These are phyloP conservation scores for Globisporangium echinulatum DNA, from an alignment of 352 stramenopile species.

Conservation along the genomic window DNA sequence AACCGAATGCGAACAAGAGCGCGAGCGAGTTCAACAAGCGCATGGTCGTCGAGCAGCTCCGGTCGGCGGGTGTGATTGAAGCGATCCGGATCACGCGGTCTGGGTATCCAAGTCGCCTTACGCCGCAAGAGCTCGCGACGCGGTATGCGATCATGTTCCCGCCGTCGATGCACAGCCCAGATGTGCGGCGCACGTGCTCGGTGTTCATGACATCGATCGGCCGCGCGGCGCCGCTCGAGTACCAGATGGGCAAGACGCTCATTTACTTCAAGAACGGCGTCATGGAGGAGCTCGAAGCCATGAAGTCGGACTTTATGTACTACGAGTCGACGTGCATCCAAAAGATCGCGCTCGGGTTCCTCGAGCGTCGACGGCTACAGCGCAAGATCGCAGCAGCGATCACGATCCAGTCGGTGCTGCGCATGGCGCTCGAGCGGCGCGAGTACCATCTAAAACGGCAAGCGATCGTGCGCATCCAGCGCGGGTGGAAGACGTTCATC, in stretches of 20 bases:
- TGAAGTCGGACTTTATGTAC: slow-evolving; percentile 91
- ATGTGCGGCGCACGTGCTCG: slow-evolving; percentile 67
- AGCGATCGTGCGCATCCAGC: slow-evolving; percentile 69
- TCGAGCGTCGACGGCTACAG: slow-evolving; percentile 62
- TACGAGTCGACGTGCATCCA: slow-evolving; percentile 84
- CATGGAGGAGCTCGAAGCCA: slow-evolving; percentile 92
- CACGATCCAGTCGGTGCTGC: slow-evolving; percentile 73
- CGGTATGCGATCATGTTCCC: slow-evolving; percentile 88
- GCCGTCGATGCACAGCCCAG: slow-evolving; percentile 78
- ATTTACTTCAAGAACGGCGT: slow-evolving; percentile 95
- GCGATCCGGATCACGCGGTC: slow-evolving; percentile 90
- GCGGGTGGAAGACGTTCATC: slow-evolving; percentile 52
- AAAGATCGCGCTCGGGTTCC: slow-evolving; percentile 73
- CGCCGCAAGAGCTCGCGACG: slow-evolving; percentile 68
- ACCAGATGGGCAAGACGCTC: slow-evolving; percentile 91
- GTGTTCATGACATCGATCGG: slow-evolving; percentile 82
- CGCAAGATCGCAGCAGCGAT: slow-evolving; percentile 66
- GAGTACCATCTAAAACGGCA: slow-evolving; percentile 69
- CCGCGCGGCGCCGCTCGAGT: slow-evolving; percentile 78
- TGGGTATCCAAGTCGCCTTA: slow-evolving; percentile 90
- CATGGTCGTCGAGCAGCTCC: slow-evolving; percentile 89
- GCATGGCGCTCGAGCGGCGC: slow-evolving; percentile 69
- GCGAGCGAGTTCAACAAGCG: slow-evolving; percentile 84
- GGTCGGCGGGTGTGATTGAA: slow-evolving; percentile 89
- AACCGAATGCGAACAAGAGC: slow-evolving; percentile 86